Base-by-base conservation (phyloP, 345 rosid genomes). In the Zanthoxylum bungeanum region DNA sequence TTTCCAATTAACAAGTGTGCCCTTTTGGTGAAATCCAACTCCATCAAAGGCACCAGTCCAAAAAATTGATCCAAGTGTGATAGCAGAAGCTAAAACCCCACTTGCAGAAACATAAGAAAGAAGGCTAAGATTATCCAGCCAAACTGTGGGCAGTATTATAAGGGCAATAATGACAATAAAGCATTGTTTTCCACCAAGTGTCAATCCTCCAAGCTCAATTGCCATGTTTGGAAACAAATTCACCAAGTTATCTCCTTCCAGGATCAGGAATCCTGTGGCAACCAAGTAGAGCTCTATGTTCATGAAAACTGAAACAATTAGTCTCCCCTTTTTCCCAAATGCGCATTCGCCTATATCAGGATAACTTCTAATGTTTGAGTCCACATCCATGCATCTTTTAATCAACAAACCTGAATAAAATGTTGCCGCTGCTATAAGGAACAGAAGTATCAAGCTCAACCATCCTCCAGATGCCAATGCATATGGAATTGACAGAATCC, bases 401-500 rank as follows among this genome's bases (percentile, higher is more conserved):
- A 93, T 88, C 62, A 93, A 75, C 64, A 93, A 78, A 49, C 90
- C 93, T 0, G 91, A 79, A 77, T 88, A 93, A 71, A 90, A 93
- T 10, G 93, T 76, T 39, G 88, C 79, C 31, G 73, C 57, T 30
- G 96, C 91, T 14, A 90, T 78, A 33, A 77, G 50, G 58, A 91
- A 86, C 28, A 93, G 86, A 12, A 90, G 73, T 21, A 74, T 59
- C 72, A 91, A 81, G 82, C 96, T 88, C 75, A 88, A 51, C 98
- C 98, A 93, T 70, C 98, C 98, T 76, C 98, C 98, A 0, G 97
- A 80, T 66, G 97, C 86, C 22, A 93, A 75, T 17, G 97, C 98
- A 73, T 88, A 89, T 16, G 97, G 92, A 34, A 84, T 85, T 11
- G 98, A 91, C 64, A 93, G 82, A 74, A 93, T 88, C 47, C 98